Conservation (phyloP, 805 yeast species). For the Blastobotrys attinorum region DNA sequence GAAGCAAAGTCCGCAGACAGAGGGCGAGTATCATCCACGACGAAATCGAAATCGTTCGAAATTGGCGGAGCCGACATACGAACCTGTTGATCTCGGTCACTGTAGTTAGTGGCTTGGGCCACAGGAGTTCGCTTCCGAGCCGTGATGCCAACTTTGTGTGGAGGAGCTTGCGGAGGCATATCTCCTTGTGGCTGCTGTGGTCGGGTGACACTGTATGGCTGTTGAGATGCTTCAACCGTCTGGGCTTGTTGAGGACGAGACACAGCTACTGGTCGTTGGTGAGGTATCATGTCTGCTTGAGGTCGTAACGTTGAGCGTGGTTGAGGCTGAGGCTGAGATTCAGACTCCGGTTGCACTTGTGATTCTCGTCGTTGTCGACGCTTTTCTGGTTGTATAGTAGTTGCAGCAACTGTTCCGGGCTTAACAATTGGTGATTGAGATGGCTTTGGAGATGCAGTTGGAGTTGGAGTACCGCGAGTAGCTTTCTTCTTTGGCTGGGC, state of each 20-base stretch:
- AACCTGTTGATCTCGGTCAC: too few species aligned
- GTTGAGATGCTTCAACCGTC: too few species aligned
- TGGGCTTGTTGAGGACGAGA: background rate
- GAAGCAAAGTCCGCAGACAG: constrained; percentile 23
- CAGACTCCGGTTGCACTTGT: background rate
- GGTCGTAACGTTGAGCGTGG: background rate
- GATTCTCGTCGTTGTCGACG: too few species aligned
- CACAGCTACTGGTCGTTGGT: background rate
- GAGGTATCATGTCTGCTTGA: too few species aligned
- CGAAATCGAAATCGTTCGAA: background rate
- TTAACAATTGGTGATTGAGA: constrained; percentile 4
- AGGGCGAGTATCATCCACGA: constrained; percentile 1
- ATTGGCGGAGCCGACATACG: background rate
- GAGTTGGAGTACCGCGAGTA: background rate
- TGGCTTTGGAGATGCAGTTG: constrained; percentile 4
- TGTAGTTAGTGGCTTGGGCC: background rate
- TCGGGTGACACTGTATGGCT: too few species aligned
- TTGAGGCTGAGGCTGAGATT: constrained; percentile 3
- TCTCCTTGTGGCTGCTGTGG: background rate
- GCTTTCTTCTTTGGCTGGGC: constrained; percentile 3
- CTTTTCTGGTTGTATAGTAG: background rate
- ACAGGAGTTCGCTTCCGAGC: background rate
- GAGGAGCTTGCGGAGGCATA: background rate
- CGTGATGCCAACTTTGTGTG: background rate
- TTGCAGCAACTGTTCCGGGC: background rate